These are phyloP conservation scores for Cryphonectria nitschkei DNA, from an alignment of 2,329 filamentous ascomycete species.

Conservation along the genomic window DNA sequence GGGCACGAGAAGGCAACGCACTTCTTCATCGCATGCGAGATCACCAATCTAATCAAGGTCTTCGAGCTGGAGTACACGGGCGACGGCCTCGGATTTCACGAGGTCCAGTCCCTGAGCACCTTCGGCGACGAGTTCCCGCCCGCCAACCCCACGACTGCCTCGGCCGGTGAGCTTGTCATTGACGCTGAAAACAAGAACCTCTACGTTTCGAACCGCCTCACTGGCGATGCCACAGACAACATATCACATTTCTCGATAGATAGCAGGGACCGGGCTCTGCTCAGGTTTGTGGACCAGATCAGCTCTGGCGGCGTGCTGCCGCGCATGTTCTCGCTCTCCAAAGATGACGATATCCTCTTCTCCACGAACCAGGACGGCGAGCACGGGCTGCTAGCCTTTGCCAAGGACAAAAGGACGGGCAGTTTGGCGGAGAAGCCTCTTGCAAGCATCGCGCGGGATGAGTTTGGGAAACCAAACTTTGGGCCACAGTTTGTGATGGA, in stretches of 20 bases:
- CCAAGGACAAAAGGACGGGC: slow-evolving; percentile 37
- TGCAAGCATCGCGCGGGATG: slow-evolving; percentile 33
- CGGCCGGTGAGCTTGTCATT: slow-evolving; percentile 51
- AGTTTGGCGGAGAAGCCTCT: slow-evolving; percentile 36
- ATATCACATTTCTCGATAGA: slow-evolving; percentile 50
- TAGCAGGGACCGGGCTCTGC: slow-evolving; percentile 35
- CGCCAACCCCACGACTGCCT: slow-evolving; percentile 42
- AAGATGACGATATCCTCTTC: slow-evolving; percentile 44
- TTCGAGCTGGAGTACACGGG: slow-evolving; percentile 46
- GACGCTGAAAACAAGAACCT: slow-evolving; percentile 47
- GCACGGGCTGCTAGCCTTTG: slow-evolving; percentile 45
- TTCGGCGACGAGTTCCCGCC: slow-evolving; percentile 43
- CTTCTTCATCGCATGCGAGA: slow-evolving; percentile 53
- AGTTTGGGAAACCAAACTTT: slow-evolving; percentile 36
- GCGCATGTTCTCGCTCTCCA: slow-evolving; percentile 51
- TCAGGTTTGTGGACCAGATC: slow-evolving; percentile 41
- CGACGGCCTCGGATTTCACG: slow-evolving; percentile 41
- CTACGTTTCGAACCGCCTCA: slow-evolving; percentile 57
- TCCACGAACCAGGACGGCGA: slow-evolving; percentile 51
- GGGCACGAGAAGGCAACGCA: slow-evolving; percentile 41
- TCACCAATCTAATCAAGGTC: slow-evolving; percentile 48
- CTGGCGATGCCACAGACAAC: slow-evolving; percentile 49
- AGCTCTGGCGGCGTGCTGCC: slow-evolving; percentile 44
- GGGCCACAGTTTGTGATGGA: slow-evolving; percentile 40
- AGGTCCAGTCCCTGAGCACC: slow-evolving; percentile 44